Evolutionary conservation across 2,329 filamentous ascomycete species (phyloP), one percentile per base, ranked within the genome.

Genomic region (Diaporthe capsici): DNA sequence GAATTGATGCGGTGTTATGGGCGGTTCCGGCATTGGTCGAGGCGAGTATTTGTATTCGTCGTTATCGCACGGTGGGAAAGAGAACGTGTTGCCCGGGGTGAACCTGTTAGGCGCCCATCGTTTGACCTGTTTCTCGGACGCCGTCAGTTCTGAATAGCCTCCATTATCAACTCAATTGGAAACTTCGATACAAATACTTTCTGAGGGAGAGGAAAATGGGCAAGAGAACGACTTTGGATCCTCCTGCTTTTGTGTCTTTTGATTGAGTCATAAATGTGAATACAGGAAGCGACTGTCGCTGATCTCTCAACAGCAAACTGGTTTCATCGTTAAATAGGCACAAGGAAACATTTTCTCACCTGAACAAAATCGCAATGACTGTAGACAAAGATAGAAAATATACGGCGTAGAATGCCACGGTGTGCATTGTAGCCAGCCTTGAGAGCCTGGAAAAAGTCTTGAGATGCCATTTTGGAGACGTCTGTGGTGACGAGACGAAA

Each of bases 1-100:
- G 31, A 60, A 60, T 37, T 60, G 57, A 60, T 60, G 57, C 5
- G 31, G 31, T 60, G 57, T n/a, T 60, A 60, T 60, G 4, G 57
- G 57, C 28, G 31, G 20, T n/a, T 60, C 57, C 31, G 34, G 55
- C 55, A 57, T 57, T 57, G 55, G 55, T 22, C 34, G 55, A 34
- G 55, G 55, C 55, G 55, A 57, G 22, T 57, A 57, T 22, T 20
- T 22, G 28, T 57, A 57, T 13, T 34, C 25, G 28, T 57, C 55
- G 28, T 57, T 25, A 34, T 57, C 55, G 5, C 28, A 34, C 9
- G 55, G 55, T 57, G 55, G 55, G 28, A 57, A 57, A 22, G 55
- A 57, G 17, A 57, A 57, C 55, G 34, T 57, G 55, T 34, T 57
- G 28, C 55, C 55, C 25, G 55, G 55, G 28, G 15, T 28, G 25